A percentile compares a stretch with the other conserved stretches of the same genome.
phyloP scores from a whole-genome alignment of 768 basidiomycete genomes.

The Cantharellus anzutake region DNA sequence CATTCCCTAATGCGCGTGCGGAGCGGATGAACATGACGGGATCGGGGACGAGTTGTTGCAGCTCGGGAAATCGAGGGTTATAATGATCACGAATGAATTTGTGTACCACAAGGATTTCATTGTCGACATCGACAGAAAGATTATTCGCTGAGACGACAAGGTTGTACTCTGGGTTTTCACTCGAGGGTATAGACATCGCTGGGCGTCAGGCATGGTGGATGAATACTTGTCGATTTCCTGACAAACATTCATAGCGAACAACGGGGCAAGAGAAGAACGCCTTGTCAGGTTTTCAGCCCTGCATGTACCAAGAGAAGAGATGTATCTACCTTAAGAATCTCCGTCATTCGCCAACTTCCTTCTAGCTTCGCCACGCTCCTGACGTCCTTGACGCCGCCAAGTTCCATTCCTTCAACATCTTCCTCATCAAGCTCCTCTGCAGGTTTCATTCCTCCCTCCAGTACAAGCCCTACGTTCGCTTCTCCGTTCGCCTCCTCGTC shows the following conservation, averaged over 20 bases:
- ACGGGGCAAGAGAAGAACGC: not conserved
- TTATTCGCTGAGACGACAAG: conserved; percentile 97
- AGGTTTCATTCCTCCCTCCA: conserved; percentile 62
- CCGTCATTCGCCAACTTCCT: conserved; percentile 70
- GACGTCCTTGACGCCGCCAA: conserved; percentile 71
- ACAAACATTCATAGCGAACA: not conserved
- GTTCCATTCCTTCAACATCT: conserved; percentile 88
- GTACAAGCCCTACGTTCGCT: conserved; percentile 20
- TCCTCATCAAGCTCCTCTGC: conserved; percentile 93
- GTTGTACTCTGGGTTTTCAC: conserved; percentile 87
- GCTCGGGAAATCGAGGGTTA: conserved; percentile 82
- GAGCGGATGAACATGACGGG: conserved; percentile 84
- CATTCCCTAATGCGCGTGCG: conserved; percentile 74
- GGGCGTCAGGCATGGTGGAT: conserved; percentile 54
- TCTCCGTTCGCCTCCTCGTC: conserved; percentile 22
- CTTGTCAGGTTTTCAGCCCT: not conserved
- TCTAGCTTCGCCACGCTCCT: conserved; percentile 75
- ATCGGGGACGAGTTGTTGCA: conserved; percentile 87
- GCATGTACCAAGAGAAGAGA: not conserved
- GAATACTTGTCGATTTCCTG: conserved; percentile 86
- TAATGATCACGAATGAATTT: conserved; percentile 99
- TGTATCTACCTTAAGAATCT: conserved; percentile 52
- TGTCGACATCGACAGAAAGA: conserved; percentile 92
- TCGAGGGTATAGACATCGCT: conserved; percentile 64
- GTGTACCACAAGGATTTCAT: conserved; percentile 91